phyloP scores from a whole-genome alignment of 352 stramenopile genomes.

The Aphanomyces astaci region DNA sequence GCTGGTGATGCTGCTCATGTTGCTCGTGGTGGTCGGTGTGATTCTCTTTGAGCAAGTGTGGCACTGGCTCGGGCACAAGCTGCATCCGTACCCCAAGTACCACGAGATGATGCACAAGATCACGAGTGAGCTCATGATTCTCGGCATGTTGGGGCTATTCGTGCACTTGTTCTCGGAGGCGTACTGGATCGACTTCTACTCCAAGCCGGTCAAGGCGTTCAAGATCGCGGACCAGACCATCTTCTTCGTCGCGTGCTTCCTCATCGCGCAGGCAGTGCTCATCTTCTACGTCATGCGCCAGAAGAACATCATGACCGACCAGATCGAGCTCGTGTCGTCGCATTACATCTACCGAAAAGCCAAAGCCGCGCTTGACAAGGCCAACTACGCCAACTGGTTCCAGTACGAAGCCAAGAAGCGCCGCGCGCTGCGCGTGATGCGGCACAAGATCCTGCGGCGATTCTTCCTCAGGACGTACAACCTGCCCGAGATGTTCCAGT shows the following conservation, averaged over 20 bases:
- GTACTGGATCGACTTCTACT: slow-evolving; percentile 17
- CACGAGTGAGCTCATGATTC: slow-evolving; percentile 32
- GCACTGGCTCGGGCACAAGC: slow-evolving; percentile 25
- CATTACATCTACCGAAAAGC: slow-evolving; percentile 15
- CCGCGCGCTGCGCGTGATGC: slow-evolving; percentile 14
- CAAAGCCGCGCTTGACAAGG: slow-evolving; percentile 14
- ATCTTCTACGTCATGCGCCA: slow-evolving; percentile 25
- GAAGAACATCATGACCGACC: slow-evolving; percentile 26
- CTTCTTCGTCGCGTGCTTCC: slow-evolving; percentile 28
- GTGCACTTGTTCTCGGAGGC: slow-evolving; percentile 24
- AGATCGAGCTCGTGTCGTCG: slow-evolving; percentile 25
- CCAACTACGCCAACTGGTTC: slow-evolving; percentile 8
- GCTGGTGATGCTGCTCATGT: slow-evolving; percentile 8
- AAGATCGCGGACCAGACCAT: slow-evolving; percentile 31
- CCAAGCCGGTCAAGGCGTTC: slow-evolving; percentile 27
- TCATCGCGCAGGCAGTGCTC: slow-evolving; percentile 29
- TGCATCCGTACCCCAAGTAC: slow-evolving; percentile 31
- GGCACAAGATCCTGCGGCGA: slow-evolving; percentile 15
- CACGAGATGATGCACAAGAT: slow-evolving; percentile 30
- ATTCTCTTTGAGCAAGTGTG: slow-evolving; percentile 26
- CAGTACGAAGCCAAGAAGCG: slow-evolving; percentile 4
- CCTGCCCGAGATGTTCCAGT: slow-evolving; percentile 26
- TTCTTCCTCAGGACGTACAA: slow-evolving; percentile 24
- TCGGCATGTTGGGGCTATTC: slow-evolving; percentile 26
- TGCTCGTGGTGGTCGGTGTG: slow-evolving; percentile 1